Percentiles rank a stretch among this genome's conserved stretches.
Evolutionary conservation across 805 yeast species (phyloP).

Genomic region (Starmerella floricola): DNA sequence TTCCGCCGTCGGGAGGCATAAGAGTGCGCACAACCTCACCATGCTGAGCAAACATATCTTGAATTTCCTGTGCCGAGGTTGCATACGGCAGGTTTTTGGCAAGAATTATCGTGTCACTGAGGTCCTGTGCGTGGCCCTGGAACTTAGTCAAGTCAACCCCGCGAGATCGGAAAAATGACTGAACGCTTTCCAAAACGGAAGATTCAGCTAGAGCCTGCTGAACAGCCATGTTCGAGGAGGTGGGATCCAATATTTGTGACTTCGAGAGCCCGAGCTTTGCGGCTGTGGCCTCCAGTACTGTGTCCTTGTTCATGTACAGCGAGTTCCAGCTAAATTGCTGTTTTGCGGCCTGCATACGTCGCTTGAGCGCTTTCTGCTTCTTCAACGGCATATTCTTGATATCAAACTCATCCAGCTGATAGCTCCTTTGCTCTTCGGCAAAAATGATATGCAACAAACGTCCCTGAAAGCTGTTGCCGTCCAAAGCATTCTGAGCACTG

Average conservation of each 20-base stretch:
- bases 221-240: slow-evolving; percentile 77
- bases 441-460: slow-evolving; percentile 81
- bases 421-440: slow-evolving; percentile 70
- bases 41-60: slow-evolving; percentile 65
- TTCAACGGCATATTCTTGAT: slow-evolving; percentile 82
- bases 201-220: slow-evolving; percentile 97
- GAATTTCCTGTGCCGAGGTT: slow-evolving; percentile 65
- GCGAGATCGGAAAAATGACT: slow-evolving; percentile 70
- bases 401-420: slow-evolving; percentile 80
- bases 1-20: slow-evolving; percentile 95
- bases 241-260: slow-evolving; percentile 76
- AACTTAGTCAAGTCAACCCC: slow-evolving; percentile 77
- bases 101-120: slow-evolving; percentile 68
- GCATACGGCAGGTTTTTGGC: slow-evolving; percentile 88
- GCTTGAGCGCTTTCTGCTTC: slow-evolving; percentile 74
- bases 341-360: slow-evolving; percentile 72
- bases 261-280: slow-evolving; percentile 69
- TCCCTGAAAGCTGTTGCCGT: slow-evolving; percentile 88
- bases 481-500: slow-evolving; percentile 57
- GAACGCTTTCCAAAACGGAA: slow-evolving; percentile 81
- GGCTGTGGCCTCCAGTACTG: slow-evolving; percentile 85
- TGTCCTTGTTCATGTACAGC: slow-evolving; percentile 77
- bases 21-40: slow-evolving; percentile 71
- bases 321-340: slow-evolving; percentile 93
- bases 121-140: slow-evolving; percentile 39